A percentile compares a stretch with the other conserved stretches of the same genome.
phyloP scores from a whole-genome alignment of 1,139 yeast species.

The Sugiyamaella xylanicola region DNA sequence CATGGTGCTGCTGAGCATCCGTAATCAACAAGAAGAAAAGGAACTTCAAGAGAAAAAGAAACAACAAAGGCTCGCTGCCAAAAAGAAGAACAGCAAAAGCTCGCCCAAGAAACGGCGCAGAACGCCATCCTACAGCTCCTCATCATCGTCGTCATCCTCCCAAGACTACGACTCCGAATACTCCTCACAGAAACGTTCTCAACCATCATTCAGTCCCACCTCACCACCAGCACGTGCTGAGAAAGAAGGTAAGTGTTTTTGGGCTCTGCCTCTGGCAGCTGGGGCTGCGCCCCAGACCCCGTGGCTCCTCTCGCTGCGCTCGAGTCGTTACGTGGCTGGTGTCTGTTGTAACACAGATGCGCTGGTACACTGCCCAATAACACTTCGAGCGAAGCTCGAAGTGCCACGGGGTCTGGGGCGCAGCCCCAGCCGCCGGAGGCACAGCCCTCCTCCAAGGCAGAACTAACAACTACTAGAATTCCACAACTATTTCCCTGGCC shows the following conservation, averaged over 20 bases:
- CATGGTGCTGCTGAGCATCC: slow-evolving; percentile 22
- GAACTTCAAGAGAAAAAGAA: background rate
- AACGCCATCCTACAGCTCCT: slow-evolving; percentile 15
- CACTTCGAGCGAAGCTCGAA: background rate
- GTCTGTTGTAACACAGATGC: background rate
- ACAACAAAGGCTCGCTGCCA: too few species aligned
- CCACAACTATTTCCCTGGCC: slow-evolving; percentile 19
- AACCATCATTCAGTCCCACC: slow-evolving; percentile 18
- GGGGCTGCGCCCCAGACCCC: slow-evolving; percentile 2
- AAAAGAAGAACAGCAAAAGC: background rate
- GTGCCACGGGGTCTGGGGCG: background rate
- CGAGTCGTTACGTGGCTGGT: background rate
- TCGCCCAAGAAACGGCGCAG: slow-evolving; percentile 17
- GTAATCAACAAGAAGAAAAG: slow-evolving; percentile 11
- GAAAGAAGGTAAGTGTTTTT: background rate
- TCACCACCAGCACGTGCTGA: slow-evolving; percentile 9
- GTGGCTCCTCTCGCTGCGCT: slow-evolving; percentile 3
- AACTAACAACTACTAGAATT: background rate
- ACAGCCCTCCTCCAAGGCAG: background rate
- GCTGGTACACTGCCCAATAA: background rate
- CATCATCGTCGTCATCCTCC: slow-evolving; percentile 7
- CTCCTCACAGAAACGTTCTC: slow-evolving; percentile 9
- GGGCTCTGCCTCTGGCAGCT: background rate
- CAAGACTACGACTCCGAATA: slow-evolving; percentile 17
- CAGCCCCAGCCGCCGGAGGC: slow-evolving; percentile 3